These are phyloP conservation scores for Sphaceloma murrayae DNA, from an alignment of 2,329 filamentous ascomycete species.

Conservation along the genomic window DNA sequence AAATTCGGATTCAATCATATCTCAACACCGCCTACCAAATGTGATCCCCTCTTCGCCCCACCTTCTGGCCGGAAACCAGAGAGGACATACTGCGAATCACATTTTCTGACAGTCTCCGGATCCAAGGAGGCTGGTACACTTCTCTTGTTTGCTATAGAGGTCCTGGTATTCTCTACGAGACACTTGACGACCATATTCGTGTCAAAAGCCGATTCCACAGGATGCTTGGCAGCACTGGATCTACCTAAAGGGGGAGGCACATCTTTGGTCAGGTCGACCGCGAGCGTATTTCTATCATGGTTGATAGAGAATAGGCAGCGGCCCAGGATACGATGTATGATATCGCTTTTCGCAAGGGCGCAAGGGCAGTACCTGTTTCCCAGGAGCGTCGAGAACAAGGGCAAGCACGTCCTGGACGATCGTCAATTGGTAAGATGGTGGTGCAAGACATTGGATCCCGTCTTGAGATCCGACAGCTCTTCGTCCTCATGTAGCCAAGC, in stretches of 20 bases:
- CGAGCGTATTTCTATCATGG: conserved; percentile 64
- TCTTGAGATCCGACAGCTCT: conserved; percentile 40
- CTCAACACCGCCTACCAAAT: conserved; percentile 69
- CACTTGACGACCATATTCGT: conserved; percentile 82
- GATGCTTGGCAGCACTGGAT: conserved; percentile 62
- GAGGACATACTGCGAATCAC: conserved; percentile 75
- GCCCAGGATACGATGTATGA: conserved; percentile 56
- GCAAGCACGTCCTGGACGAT: conserved; percentile 89
- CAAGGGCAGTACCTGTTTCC: conserved; percentile 94
- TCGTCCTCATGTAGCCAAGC: conserved; percentile 50
- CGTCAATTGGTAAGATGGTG: conserved; percentile 89
- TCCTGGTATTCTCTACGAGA: conserved; percentile 74
- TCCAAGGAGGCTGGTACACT: conserved; percentile 35
- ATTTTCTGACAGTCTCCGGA: conserved; percentile 59
- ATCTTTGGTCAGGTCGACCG: conserved; percentile 66
- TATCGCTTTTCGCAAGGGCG: conserved; percentile 85
- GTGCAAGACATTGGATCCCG: conserved; percentile 75
- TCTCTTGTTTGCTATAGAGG: conserved; percentile 73
- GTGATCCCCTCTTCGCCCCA: conserved; percentile 67
- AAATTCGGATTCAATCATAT: conserved; percentile 71
- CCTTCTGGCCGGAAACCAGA: conserved; percentile 63
- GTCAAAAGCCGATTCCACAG: conserved; percentile 93
- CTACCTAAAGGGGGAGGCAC: conserved; percentile 49
- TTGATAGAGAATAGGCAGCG: conserved; percentile 60
- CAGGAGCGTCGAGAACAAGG: conserved; percentile 71